Conservation (phyloP, 345 rosid species). For the Gossypium anomalum region DNA sequence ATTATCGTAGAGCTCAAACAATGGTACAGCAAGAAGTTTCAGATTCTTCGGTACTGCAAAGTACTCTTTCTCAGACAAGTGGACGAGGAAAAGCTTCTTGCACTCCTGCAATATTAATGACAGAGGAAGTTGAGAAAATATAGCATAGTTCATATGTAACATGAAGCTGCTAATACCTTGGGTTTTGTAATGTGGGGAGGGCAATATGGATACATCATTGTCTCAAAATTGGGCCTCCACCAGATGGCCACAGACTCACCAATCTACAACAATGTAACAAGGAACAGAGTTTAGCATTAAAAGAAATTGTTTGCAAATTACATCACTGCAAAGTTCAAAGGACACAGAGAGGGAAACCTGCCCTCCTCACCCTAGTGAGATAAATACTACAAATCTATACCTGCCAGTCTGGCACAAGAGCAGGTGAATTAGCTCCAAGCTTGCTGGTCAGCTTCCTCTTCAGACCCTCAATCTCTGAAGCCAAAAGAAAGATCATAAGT, state of each 20-base stretch:
- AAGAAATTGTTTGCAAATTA: not conserved
- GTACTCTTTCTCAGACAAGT: slow-evolving; percentile 94
- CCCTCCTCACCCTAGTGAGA: not conserved
- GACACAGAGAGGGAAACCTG: not conserved
- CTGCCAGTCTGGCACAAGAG: slow-evolving; percentile 91
- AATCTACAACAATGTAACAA: slow-evolving; percentile 43
- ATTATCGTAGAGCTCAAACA: slow-evolving; percentile 95
- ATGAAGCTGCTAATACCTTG: slow-evolving; percentile 45
- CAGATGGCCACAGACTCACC: slow-evolving; percentile 94
- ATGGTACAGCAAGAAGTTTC: slow-evolving; percentile 92
- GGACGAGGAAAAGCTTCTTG: slow-evolving; percentile 90
- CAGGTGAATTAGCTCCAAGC: slow-evolving; percentile 84
- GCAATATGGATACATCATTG: slow-evolving; percentile 95
- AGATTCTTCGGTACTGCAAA: slow-evolving; percentile 95
- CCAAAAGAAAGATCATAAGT: slow-evolving; percentile 4
- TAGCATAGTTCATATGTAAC: slow-evolving; percentile 7
- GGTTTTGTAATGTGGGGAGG: slow-evolving; percentile 97
- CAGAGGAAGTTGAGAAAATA: not conserved
- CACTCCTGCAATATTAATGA: slow-evolving; percentile 64
- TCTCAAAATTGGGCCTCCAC: slow-evolving; percentile 99
- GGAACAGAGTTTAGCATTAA: not conserved
- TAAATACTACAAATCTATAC: slow-evolving; percentile 29
- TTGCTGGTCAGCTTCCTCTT: slow-evolving; percentile 93
- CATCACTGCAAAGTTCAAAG: not conserved
- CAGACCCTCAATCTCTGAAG: slow-evolving; percentile 83